Evolutionary conservation across 129 eudicot species (phyloP).

Genomic region (Flaveria brownii): DNA sequence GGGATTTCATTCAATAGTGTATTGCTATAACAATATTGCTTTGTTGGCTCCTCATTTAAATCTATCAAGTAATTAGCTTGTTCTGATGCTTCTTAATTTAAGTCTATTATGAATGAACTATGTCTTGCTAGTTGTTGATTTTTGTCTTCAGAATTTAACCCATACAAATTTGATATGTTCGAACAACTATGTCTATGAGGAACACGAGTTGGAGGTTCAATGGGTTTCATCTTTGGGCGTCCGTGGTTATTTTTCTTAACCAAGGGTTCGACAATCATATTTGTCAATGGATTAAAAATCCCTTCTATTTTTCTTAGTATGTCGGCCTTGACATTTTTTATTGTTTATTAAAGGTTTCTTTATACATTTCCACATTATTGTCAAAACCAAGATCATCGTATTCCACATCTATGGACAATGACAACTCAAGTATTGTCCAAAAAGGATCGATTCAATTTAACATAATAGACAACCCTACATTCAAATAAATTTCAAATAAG

Average conservation of each 20-base stretch:
- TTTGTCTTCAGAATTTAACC: background rate
- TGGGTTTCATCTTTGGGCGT: background rate
- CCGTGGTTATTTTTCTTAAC: background rate
- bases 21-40: too few relatives aligned
- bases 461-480: background rate
- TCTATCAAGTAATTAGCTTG: background rate
- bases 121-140: background rate
- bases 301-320: background rate
- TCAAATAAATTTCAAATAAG: too few relatives aligned
- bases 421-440: conserved; percentile 19
- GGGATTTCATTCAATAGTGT: background rate
- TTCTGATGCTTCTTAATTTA: background rate
- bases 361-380: background rate
- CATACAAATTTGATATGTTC: background rate
- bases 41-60: too few relatives aligned
- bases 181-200: background rate
- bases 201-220: background rate
- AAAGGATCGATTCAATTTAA: background rate
- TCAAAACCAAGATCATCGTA: conserved; percentile 19
- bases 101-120: background rate
- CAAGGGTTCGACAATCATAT: background rate
- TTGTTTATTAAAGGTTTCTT: background rate
- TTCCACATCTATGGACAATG: background rate
- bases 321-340: background rate
- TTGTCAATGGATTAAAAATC: background rate